These are phyloP conservation scores for Boletus coccyginus DNA, from an alignment of 768 basidiomycete species.

Conservation along the genomic window DNA sequence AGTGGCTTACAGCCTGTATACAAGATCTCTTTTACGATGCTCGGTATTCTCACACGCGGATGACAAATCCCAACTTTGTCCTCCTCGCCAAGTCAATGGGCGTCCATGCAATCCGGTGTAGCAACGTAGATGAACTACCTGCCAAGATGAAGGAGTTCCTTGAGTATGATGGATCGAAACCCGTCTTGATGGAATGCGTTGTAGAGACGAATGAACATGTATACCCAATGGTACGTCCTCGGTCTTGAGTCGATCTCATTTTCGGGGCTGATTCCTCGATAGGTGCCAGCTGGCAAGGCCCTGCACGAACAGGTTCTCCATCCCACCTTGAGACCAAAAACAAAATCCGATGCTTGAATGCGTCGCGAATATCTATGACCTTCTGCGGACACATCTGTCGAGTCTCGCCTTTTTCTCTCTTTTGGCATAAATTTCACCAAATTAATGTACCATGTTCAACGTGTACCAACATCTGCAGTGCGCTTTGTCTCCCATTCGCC, in stretches of 20 bases:
- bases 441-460: conserved; percentile 21
- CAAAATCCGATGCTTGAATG: conserved; percentile 24
- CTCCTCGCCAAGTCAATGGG: conserved; percentile 87
- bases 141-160: conserved; percentile 99
- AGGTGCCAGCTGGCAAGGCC: conserved; percentile 92
- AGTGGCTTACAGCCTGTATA: conserved; percentile 1
- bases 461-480: conserved; percentile 25
- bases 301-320: conserved; percentile 89
- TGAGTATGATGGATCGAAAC: conserved; percentile 85
- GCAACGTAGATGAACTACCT: conserved; percentile 70
- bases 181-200: conserved; percentile 87
- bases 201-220: conserved; percentile 86
- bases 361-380: background rate
- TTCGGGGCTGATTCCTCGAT: conserved; percentile 3
- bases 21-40: conserved; percentile 93
- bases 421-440: conserved; percentile 1
- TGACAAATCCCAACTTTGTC: conserved; percentile 96
- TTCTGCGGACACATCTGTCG: background rate
- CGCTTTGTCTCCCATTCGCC: background rate
- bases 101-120: conserved; percentile 84
- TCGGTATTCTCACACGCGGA: conserved; percentile 94
- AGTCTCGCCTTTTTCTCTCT: background rate
- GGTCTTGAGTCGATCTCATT: background rate
- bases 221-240: conserved; percentile 74
- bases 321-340: conserved; percentile 42